Evolutionary conservation across 2,329 filamentous ascomycete species (phyloP), one percentile per base, ranked within the genome.

Genomic region (Eurotiales sp.): DNA sequence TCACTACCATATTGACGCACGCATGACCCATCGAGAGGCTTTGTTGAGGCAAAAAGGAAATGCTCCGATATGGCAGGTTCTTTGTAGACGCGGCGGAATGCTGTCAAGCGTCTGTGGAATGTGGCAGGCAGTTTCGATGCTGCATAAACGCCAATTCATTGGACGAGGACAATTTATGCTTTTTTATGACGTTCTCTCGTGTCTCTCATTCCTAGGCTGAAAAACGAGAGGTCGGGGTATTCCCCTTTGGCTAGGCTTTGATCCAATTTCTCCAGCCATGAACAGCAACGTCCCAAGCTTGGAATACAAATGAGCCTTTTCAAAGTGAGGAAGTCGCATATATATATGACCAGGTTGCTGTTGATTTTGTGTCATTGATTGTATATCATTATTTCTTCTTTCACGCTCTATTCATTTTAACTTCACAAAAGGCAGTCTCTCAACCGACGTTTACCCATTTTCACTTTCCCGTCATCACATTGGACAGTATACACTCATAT

Each of bases 21-120:
- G 25, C 10, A 27, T 6, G 10, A 10, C 25, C 25, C 25, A 11
- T 37, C 34, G 4, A 21, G 3, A 36, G 32, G 8, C 34, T 21
- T 37, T 21, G 17, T 37, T 17, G 32, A 4, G 15, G 15, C 5
- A 36, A 17, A 15, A 14, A 8, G 25, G 21, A 37, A 21, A 21
- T 15, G 34, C 17, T 21, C 34, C 34, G 34, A 37, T 10, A 37
- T 37, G 17, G 34, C 29, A 30, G 29, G 27, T n/a, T 27, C 3
- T 45, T 15, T 44, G 34, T 36, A 15, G 51, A 49, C 51, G 51
- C 40, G 45, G 43, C 40, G 46, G 51, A 53, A 53, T 53, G 51
- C 15, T 22, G 15, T 46, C 15, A 39, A 30, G 12, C 46, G 10
- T 45, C 44, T 39, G 23, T 23, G 45, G 51, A 49, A 53, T 53